These are phyloP conservation scores for Phytophthora cryptogea DNA, from an alignment of 352 stramenopile genomes.

Conservation along the genomic window DNA sequence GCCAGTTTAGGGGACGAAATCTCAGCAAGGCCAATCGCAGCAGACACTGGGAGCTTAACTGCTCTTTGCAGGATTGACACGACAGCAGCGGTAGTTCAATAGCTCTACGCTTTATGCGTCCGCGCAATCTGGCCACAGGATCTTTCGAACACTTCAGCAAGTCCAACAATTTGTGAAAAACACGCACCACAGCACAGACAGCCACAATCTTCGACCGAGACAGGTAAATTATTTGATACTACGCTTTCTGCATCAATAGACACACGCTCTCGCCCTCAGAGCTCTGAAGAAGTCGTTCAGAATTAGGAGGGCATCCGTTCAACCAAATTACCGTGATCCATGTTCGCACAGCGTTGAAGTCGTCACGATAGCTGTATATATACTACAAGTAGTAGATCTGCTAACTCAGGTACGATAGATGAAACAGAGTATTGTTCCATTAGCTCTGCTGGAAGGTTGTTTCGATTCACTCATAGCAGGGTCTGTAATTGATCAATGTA, in stretches of 20 bases:
- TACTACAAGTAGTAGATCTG: too few species aligned
- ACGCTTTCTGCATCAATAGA: background rate
- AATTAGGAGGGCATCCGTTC: conserved; percentile 5
- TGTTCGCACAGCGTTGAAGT: too few species aligned
- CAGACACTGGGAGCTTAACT: conserved; percentile 7
- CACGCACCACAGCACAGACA: background rate
- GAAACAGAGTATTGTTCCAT: too few species aligned
- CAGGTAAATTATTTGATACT: conserved; percentile 1
- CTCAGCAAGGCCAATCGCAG: background rate
- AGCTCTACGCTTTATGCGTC: too few species aligned
- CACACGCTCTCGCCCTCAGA: background rate
- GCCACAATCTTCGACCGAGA: background rate
- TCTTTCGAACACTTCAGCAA: conserved; percentile 1
- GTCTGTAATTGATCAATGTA: too few species aligned
- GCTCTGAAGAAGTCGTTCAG: background rate
- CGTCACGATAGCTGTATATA: too few species aligned
- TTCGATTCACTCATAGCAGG: too few species aligned
- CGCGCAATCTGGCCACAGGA: background rate
- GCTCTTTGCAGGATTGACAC: background rate
- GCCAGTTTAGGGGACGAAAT: background rate
- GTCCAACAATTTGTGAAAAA: background rate
- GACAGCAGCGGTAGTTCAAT: too few species aligned
- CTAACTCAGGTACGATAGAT: too few species aligned
- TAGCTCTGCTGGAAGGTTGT: too few species aligned
- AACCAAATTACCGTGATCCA: conserved; percentile 8